Percentiles rank a stretch among this genome's conserved stretches.
Conservation (phyloP, 2,329 filamentous ascomycete genomes). For the Fusarium sp. region DNA sequence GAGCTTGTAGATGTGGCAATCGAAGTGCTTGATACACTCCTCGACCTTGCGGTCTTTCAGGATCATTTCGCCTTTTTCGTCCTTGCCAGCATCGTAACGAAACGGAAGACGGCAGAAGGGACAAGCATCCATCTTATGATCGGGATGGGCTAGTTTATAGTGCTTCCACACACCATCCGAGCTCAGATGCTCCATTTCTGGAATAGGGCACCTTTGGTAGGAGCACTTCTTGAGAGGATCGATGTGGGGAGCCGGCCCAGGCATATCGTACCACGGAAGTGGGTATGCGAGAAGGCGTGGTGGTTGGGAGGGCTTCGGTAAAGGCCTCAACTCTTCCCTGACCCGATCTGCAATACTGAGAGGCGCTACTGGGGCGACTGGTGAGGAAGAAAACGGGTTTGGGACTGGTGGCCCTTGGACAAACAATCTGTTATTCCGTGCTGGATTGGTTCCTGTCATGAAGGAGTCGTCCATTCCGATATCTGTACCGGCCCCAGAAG, state of each 20-base stretch:
- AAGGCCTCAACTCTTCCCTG: not conserved
- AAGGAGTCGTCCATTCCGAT: too few species aligned
- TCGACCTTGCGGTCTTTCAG: not conserved
- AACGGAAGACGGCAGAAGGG: conserved; percentile 40
- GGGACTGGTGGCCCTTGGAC: not conserved
- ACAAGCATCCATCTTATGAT: not conserved
- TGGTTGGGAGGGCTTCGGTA: not conserved
- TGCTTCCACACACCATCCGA: conserved; percentile 31
- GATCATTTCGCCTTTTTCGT: not conserved
- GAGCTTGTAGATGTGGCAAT: conserved; percentile 42
- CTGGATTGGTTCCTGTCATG: not conserved
- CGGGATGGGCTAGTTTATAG: conserved; percentile 17
- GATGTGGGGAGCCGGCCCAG: not conserved
- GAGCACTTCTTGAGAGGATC: conserved; percentile 33
- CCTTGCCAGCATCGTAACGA: not conserved
- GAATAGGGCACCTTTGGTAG: not conserved
- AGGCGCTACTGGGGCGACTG: not conserved
- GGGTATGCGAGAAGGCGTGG: conserved; percentile 30
- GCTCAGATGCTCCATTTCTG: conserved; percentile 11
- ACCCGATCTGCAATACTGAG: not conserved
- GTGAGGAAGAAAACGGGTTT: not conserved
- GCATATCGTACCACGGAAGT: conserved; percentile 33
- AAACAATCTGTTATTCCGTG: not conserved
- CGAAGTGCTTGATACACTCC: conserved; percentile 39
- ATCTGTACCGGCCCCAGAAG: too few species aligned